A percentile compares a stretch with the other conserved stretches of the same genome.
Evolutionary conservation across 2,329 filamentous ascomycete genomes (phyloP).

Genomic region (Orbilia oligospora): DNA sequence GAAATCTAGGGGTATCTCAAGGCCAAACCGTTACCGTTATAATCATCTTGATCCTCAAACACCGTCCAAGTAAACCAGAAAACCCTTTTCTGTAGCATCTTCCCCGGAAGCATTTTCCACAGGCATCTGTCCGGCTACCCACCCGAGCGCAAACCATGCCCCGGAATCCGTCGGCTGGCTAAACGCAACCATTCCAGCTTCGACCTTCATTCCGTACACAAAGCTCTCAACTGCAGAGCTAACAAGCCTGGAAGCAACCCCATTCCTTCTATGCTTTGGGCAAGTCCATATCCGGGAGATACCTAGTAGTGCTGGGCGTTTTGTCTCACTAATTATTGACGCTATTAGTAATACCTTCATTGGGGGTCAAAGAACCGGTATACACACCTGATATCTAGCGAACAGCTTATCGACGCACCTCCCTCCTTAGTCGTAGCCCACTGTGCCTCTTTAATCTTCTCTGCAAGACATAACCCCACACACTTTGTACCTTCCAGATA

Average conservation of each 20-base stretch:
- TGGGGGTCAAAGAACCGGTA: background rate
- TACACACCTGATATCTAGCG: slow-evolving; percentile 42
- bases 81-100: background rate
- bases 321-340: slow-evolving; percentile 22
- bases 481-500: slow-evolving; percentile 76
- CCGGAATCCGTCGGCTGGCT: slow-evolving; percentile 65
- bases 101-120: background rate
- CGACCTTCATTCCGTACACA: slow-evolving; percentile 65
- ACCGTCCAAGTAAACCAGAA: slow-evolving; percentile 48
- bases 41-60: slow-evolving; percentile 23
- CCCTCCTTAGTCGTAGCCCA: slow-evolving; percentile 31
- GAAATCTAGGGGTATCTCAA: slow-evolving; percentile 16
- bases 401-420: slow-evolving; percentile 39
- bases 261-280: slow-evolving; percentile 62
- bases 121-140: slow-evolving; percentile 57
- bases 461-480: slow-evolving; percentile 74
- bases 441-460: slow-evolving; percentile 73
- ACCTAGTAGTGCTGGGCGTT: slow-evolving; percentile 63
- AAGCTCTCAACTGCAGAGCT: slow-evolving; percentile 63
- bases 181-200: slow-evolving; percentile 63
- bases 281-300: slow-evolving; percentile 65
- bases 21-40: background rate
- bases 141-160: slow-evolving; percentile 62
- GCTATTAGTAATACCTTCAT: background rate
- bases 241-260: slow-evolving; percentile 63